A percentile compares a stretch with the other conserved stretches of the same genome.
phyloP scores from a whole-genome alignment of 768 basidiomycete genomes.

The Xerocomellus intermedius region DNA sequence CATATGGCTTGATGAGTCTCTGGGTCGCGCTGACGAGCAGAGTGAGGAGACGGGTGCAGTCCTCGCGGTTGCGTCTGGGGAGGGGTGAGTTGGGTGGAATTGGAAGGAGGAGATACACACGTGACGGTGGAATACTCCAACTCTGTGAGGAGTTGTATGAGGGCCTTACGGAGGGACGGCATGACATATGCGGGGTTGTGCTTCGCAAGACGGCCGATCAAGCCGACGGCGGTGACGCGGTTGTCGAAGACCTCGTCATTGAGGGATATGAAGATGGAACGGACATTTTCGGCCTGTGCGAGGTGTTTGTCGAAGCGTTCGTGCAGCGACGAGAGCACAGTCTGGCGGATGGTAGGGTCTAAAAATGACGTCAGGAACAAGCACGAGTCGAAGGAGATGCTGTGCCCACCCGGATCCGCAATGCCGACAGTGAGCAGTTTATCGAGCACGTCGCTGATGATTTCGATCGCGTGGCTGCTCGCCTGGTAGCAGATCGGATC shows the following conservation, averaged over 20 bases:
- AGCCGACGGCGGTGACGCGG: conserved; percentile 81
- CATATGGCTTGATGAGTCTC: conserved; percentile 93
- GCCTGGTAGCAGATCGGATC: conserved; percentile 97
- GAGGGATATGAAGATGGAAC: conserved; percentile 93
- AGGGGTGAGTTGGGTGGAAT: background rate
- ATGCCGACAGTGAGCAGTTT: conserved; percentile 94
- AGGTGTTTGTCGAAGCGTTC: conserved; percentile 96
- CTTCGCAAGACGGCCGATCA: conserved; percentile 91
- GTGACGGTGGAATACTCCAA: conserved; percentile 90
- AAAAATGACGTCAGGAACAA: conserved; percentile 7
- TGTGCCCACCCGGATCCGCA: conserved; percentile 80
- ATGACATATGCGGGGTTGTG: conserved; percentile 99
- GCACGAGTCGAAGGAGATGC: background rate
- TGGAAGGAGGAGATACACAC: conserved; percentile 45
- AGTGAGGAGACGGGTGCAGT: conserved; percentile 88
- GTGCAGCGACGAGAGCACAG: conserved; percentile 83
- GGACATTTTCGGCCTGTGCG: conserved; percentile 97
- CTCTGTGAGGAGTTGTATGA: conserved; percentile 95
- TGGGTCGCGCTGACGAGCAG: conserved; percentile 89
- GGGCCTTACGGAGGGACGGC: conserved; percentile 91
- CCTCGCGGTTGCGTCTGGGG: conserved; percentile 78
- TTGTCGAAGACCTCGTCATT: conserved; percentile 97
- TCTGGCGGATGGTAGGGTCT: conserved; percentile 79
- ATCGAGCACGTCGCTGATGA: conserved; percentile 97
- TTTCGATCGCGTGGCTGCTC: conserved; percentile 92